Evolutionary conservation across 2,329 filamentous ascomycete genomes (phyloP).

Genomic region (Clonostachys chloroleuca): DNA sequence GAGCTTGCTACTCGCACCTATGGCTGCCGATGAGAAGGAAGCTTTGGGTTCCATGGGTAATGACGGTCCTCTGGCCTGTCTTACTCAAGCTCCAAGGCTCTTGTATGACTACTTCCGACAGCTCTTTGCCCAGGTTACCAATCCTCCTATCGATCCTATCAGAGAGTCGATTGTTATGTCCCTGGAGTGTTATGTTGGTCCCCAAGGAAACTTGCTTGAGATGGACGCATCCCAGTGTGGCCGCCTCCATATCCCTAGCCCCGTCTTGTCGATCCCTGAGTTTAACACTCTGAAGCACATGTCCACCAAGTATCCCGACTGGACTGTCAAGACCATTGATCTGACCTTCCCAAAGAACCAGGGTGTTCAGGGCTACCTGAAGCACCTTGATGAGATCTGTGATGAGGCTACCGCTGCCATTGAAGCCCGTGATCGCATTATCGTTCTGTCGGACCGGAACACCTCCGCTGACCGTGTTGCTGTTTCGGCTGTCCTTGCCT

Average conservation of each 20-base stretch:
- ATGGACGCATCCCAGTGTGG: constrained; percentile 90
- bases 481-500: constrained; percentile 82
- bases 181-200: constrained; percentile 90
- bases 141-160: constrained; percentile 95
- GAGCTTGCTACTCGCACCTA: constrained; percentile 83
- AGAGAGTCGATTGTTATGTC: constrained; percentile 98
- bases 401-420: constrained; percentile 80
- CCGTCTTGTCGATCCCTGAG: constrained; percentile 83
- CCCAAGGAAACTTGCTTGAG: constrained; percentile 90
- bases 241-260: constrained; percentile 80
- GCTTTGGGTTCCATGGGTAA: constrained; percentile 97
- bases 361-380: constrained; percentile 78
- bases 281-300: constrained; percentile 86
- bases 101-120: constrained; percentile 97
- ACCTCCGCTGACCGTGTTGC: constrained; percentile 78
- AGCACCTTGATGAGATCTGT: constrained; percentile 85
- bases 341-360: constrained; percentile 87
- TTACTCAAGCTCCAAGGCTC: constrained; percentile 83
- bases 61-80: constrained; percentile 85
- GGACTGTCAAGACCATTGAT: constrained; percentile 88
- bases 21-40: constrained; percentile 97
- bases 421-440: constrained; percentile 76
- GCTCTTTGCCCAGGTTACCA: constrained; percentile 96
- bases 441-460: constrained; percentile 85
- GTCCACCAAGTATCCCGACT: constrained; percentile 64